Conservation (phyloP, 2,329 filamentous ascomycete genomes). For the Colletotrichum cordylinicola region DNA sequence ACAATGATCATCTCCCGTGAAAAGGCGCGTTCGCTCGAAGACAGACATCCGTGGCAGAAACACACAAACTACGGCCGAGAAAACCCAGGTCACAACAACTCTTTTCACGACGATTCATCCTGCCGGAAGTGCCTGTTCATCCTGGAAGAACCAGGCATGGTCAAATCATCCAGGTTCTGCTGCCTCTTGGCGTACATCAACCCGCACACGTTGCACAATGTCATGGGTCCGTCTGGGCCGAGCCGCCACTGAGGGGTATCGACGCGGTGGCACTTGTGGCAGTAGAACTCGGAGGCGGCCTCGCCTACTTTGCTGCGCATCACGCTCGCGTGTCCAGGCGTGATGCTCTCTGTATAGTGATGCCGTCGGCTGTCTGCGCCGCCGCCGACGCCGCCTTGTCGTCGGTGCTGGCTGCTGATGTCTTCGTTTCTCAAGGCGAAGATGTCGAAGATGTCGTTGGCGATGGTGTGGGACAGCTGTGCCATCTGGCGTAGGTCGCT, state of each 20-base stretch:
- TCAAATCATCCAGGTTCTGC: neutral
- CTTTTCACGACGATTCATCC: neutral
- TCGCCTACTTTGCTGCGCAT: neutral
- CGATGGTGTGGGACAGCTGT: neutral
- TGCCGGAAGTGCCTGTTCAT: neutral
- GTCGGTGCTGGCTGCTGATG: accelerated
- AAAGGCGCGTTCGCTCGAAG: neutral
- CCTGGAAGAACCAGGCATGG: neutral
- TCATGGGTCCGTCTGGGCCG: neutral
- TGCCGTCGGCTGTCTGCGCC: neutral
- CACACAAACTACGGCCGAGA: neutral
- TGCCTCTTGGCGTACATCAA: neutral
- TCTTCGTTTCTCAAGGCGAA: neutral
- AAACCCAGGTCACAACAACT: neutral
- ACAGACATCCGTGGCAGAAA: neutral
- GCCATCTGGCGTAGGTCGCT: neutral
- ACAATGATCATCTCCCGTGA: neutral
- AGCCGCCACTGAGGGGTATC: neutral
- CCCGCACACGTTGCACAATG: neutral
- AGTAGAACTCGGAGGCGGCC: accelerated
- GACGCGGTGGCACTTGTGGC: neutral
- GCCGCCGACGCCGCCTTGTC: no score
- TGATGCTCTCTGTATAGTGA: neutral
- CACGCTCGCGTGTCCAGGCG: neutral
- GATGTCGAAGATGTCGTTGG: neutral